Base-by-base conservation (phyloP, 2,329 filamentous ascomycete genomes). In the Teratosphaeria nubilosa region DNA sequence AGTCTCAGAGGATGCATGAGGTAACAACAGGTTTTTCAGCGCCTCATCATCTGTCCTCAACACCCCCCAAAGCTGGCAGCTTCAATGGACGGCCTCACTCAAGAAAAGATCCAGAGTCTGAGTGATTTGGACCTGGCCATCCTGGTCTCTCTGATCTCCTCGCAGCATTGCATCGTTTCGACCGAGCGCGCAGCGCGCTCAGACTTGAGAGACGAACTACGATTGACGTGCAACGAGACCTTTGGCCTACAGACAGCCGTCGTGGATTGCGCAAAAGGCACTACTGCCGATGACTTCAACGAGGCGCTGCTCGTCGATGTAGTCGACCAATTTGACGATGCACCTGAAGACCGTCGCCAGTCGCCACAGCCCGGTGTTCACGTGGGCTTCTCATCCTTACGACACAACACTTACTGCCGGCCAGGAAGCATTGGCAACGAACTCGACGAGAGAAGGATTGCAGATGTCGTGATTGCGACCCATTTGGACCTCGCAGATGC, bases 91-190 rank as follows among this genome's bases (percentile, higher is more conserved):
- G 56, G 54, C 48, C 48, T 57, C 48, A 24, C 64, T 10, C 56
- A 61, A 30, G 56, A 58, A 22, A 87, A 86, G 72, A 82, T 95
- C 66, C 87, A 91, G 69, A 81, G 84, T 65, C 79, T 97, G 62
- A 88, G 86, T 68, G 91, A 96, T 75, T 80, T 96, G 48, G 91
- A 96, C 75, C 83, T 97, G 60, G 94, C 92, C 25, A 77, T 88
- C 14, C 80, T 97, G 48, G 82, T 96, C 55, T 91, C 87, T 69
- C 82, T 97, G 55, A 80, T 91, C 62, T 85, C 86, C 60, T 82
- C 86, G 64, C 88, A 96, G 72, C 91, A 97, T 73, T 96, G 90
- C 75, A 85, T 97, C 66, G 84, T 97, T 68, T 87, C 90, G 73
- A 88, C 89, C 16, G 82, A 85, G 2, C 71, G 76, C 4, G 76